These are phyloP conservation scores for Ophiostoma sp. DNA, from an alignment of 2,329 filamentous ascomycete species.

Conservation along the genomic window DNA sequence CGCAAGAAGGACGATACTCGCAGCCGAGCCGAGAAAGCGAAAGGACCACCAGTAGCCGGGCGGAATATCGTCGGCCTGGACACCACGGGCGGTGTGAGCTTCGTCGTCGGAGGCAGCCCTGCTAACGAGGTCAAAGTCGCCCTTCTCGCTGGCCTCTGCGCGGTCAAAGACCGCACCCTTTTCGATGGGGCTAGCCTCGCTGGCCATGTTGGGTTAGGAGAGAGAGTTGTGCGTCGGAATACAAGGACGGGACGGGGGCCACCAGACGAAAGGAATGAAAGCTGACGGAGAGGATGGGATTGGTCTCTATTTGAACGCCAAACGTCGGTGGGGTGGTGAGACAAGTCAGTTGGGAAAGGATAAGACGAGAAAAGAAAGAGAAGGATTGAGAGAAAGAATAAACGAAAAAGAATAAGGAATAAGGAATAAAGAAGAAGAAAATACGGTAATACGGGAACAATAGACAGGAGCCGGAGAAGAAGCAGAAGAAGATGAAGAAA, in stretches of 20 bases:
- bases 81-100: slow-evolving; percentile 17
- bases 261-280: not conserved
- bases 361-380: not conserved
- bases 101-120: slow-evolving; percentile 12
- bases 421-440: no score
- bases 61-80: slow-evolving; percentile 22
- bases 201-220: not conserved
- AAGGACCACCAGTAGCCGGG: slow-evolving; percentile 22
- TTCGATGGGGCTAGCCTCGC: not conserved
- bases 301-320: not conserved
- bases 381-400: not conserved
- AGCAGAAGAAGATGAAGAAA: not conserved
- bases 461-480: not conserved
- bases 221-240: no score
- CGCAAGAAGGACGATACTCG: slow-evolving; percentile 19
- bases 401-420: not conserved
- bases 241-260: no score
- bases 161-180: not conserved
- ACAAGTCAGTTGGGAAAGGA: not conserved
- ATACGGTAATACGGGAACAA: not conserved
- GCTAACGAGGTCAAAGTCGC: not conserved
- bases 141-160: not conserved
- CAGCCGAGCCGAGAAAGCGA: slow-evolving; percentile 22
- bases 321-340: not conserved
- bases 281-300: not conserved